These are phyloP conservation scores for Ophiocordyceps camponoti-floridani DNA, from an alignment of 2,329 filamentous ascomycete species.

Conservation along the genomic window DNA sequence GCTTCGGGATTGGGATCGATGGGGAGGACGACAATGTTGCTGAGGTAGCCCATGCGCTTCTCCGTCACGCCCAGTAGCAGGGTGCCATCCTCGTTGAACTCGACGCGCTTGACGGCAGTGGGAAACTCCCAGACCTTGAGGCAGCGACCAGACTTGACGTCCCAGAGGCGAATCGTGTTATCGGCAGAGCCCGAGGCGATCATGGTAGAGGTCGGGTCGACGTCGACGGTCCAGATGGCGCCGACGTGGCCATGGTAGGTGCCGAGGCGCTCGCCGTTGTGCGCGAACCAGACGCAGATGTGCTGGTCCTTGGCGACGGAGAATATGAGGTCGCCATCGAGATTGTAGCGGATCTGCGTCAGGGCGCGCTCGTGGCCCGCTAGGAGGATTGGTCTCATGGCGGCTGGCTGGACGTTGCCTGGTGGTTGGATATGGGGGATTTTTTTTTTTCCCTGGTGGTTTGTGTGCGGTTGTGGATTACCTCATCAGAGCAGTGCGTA, in stretches of 20 bases:
- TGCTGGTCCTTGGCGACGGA: constrained; percentile 92
- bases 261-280: constrained; percentile 94
- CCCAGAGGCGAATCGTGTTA: constrained; percentile 96
- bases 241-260: constrained; percentile 95
- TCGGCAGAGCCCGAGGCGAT: constrained; percentile 92
- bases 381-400: constrained; percentile 91
- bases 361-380: constrained; percentile 93
- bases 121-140: constrained; percentile 97
- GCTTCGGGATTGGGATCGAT: constrained; percentile 70
- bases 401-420: constrained; percentile 17
- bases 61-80: constrained; percentile 88
- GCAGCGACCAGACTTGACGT: constrained; percentile 78
- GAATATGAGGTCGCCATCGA: constrained; percentile 93
- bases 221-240: constrained; percentile 96
- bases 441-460: background rate
- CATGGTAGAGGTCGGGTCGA: constrained; percentile 79
- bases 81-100: constrained; percentile 88
- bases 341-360: constrained; percentile 90
- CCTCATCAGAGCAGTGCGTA: too few species aligned
- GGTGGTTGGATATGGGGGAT: background rate
- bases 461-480: background rate
- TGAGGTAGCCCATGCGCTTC: constrained; percentile 93
- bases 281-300: constrained; percentile 90
- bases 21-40: constrained; percentile 84
- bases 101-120: constrained; percentile 92